phyloP scores from a whole-genome alignment of 1,284 basidiomycete species.

The Tremellales sp. region DNA sequence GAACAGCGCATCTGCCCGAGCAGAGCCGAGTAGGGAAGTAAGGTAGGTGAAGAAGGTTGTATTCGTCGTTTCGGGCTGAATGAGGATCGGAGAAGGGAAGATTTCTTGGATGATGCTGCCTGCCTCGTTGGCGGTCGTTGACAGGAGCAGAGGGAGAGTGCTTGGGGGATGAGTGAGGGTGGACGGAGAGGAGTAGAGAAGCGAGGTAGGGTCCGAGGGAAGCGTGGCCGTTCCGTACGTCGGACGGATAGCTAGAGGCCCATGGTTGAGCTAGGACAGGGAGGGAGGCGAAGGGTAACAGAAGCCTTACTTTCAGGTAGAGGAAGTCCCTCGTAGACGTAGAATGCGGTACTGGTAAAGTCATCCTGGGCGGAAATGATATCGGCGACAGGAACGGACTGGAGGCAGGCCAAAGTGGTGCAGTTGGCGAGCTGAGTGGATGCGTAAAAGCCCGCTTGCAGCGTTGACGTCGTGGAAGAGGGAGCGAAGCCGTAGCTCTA shows the following conservation, averaged over 20 bases:
- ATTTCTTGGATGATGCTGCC: constrained; percentile 57
- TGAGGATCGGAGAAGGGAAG: constrained; percentile 43
- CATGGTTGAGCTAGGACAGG: constrained; percentile 3
- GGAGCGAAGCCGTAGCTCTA: constrained; percentile 71
- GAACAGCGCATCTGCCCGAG: constrained; percentile 54
- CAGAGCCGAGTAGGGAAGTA: constrained; percentile 53
- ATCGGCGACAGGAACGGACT: constrained; percentile 52
- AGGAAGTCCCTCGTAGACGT: constrained; percentile 22
- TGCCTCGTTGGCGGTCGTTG: constrained; percentile 67
- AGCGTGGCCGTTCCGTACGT: constrained; percentile 28
- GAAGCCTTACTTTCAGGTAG: constrained; percentile 25
- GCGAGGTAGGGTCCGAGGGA: constrained; percentile 55
- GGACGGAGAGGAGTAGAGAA: constrained; percentile 59
- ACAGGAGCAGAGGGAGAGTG: constrained; percentile 61
- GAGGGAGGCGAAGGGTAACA: background rate
- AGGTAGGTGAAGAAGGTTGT: constrained; percentile 51
- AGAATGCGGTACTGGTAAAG: constrained; percentile 49
- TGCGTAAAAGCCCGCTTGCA: constrained; percentile 58
- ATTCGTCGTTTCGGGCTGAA: constrained; percentile 47
- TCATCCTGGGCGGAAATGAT: constrained; percentile 56
- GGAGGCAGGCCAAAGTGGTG: constrained; percentile 52
- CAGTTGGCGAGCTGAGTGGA: constrained; percentile 45
- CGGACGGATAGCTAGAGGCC: constrained; percentile 34
- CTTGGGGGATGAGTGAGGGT: constrained; percentile 59
- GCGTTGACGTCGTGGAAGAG: constrained; percentile 53